Percentiles rank a stretch among this genome's conserved stretches.
Conservation (phyloP, 768 basidiomycete genomes). For the Tylopilus cervinicoccineus region DNA sequence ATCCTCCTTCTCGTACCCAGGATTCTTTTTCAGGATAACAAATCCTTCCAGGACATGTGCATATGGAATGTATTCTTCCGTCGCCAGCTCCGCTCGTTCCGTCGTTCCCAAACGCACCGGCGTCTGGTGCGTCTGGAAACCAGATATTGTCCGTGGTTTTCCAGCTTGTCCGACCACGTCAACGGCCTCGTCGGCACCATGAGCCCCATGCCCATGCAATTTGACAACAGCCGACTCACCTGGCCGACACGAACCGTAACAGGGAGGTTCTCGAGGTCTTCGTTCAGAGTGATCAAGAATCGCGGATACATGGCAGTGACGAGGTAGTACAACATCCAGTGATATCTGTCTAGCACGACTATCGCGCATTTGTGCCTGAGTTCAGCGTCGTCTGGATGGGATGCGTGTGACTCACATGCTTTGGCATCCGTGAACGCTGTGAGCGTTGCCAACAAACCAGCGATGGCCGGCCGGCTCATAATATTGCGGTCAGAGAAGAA, state of each 20-base stretch:
- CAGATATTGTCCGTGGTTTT: slow-evolving; percentile 92
- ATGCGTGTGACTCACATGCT: slow-evolving; percentile 61
- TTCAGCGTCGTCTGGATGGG: neutral
- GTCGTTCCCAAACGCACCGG: slow-evolving; percentile 94
- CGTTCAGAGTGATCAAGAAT: slow-evolving; percentile 95
- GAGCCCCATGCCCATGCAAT: neutral
- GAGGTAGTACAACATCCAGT: slow-evolving; percentile 99
- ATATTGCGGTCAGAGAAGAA: slow-evolving; percentile 92
- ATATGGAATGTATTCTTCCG: slow-evolving; percentile 94
- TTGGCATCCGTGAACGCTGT: slow-evolving; percentile 94
- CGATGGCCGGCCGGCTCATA: slow-evolving; percentile 85
- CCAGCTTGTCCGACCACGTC: slow-evolving; percentile 98
- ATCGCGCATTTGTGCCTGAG: slow-evolving; percentile 2
- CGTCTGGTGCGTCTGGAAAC: slow-evolving; percentile 97
- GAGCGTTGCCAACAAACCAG: slow-evolving; percentile 83
- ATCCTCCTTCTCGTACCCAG: slow-evolving; percentile 83
- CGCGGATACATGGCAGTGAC: slow-evolving; percentile 96
- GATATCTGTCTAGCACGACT: slow-evolving; percentile 94
- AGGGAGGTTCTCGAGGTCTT: slow-evolving; percentile 79
- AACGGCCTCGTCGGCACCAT: slow-evolving; percentile 57
- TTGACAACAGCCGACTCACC: slow-evolving; percentile 37
- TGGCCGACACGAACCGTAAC: slow-evolving; percentile 95
- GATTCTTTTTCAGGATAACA: slow-evolving; percentile 89
- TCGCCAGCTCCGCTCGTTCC: slow-evolving; percentile 93
- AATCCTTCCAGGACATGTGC: slow-evolving; percentile 89